A percentile compares a stretch with the other conserved stretches of the same genome.
These are phyloP conservation scores for Phylloporus sp. DNA, from an alignment of 768 basidiomycete genomes.

Conservation along the genomic window DNA sequence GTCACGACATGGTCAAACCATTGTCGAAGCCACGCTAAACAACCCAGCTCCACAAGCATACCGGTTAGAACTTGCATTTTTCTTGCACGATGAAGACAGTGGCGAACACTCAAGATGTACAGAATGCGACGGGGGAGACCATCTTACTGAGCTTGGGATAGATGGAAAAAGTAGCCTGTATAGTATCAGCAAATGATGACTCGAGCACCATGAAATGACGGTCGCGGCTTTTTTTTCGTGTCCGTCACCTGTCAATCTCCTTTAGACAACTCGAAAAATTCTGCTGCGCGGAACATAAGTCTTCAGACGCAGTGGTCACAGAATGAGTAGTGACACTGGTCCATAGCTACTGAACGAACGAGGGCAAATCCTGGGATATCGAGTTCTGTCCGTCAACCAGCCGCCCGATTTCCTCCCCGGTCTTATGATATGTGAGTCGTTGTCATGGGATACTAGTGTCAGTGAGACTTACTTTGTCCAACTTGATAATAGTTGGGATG, in stretches of 20 bases:
- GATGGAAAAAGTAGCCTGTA: not conserved
- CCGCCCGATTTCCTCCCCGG: conserved; percentile 25
- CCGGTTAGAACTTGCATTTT: not conserved
- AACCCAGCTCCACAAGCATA: not conserved
- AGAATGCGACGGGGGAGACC: not conserved
- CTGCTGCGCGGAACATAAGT: not conserved
- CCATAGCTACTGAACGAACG: conserved; percentile 17
- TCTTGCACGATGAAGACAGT: not conserved
- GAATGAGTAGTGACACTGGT: not conserved
- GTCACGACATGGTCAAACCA: too few species aligned
- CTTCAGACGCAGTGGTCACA: conserved; percentile 1
- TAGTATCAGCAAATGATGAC: not conserved
- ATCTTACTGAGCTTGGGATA: not conserved
- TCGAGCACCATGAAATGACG: not conserved
- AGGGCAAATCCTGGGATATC: conserved; percentile 18
- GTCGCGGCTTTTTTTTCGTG: not conserved
- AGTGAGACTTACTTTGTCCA: conserved; percentile 46
- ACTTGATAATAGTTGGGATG: conserved; percentile 64
- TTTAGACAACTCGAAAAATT: not conserved
- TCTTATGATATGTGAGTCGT: conserved; percentile 12
- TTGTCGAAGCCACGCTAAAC: too few species aligned
- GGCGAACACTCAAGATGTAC: not conserved
- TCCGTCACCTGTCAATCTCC: not conserved
- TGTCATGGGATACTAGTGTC: conserved; percentile 1
- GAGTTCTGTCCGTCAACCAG: conserved; percentile 27